phyloP scores from a whole-genome alignment of 768 basidiomycete species.

The Podaxis sp. region DNA sequence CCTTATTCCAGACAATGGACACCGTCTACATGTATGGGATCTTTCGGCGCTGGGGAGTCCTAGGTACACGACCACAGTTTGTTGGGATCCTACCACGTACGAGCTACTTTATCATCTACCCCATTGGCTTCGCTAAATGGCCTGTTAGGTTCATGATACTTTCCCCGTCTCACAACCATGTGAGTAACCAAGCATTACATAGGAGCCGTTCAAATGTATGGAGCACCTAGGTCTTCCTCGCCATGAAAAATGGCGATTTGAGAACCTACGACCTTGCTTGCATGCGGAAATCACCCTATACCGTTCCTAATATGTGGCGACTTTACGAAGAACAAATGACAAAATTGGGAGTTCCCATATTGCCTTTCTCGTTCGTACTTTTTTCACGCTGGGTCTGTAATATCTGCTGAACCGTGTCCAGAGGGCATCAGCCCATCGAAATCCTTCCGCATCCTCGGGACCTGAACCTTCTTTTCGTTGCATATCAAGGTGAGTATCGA shows the following conservation, averaged over 20 bases:
- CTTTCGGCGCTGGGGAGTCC: slow-evolving; percentile 48
- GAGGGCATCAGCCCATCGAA: slow-evolving; percentile 53
- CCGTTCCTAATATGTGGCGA: slow-evolving; percentile 73
- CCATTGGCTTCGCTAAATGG: not conserved
- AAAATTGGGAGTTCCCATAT: slow-evolving; percentile 30
- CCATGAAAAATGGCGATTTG: slow-evolving; percentile 50
- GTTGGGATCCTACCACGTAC: slow-evolving; percentile 46
- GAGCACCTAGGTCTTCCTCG: slow-evolving; percentile 39
- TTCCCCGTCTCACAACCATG: slow-evolving; percentile 72
- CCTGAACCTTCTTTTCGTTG: slow-evolving; percentile 66
- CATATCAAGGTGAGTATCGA: slow-evolving; percentile 58
- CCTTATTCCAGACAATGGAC: slow-evolving; percentile 39
- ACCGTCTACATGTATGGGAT: slow-evolving; percentile 59
- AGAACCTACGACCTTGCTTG: slow-evolving; percentile 76
- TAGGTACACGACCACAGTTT: slow-evolving; percentile 43
- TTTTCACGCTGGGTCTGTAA: not conserved
- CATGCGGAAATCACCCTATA: slow-evolving; percentile 59
- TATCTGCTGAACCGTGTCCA: slow-evolving; percentile 9
- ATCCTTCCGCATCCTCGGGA: slow-evolving; percentile 67
- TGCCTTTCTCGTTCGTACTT: slow-evolving; percentile 27
- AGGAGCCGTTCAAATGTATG: slow-evolving; percentile 3
- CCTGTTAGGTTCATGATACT: slow-evolving; percentile 48
- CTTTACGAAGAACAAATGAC: slow-evolving; percentile 57
- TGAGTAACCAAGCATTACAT: slow-evolving; percentile 24
- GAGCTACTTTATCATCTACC: slow-evolving; percentile 14